Evolutionary conservation across 2,329 filamentous ascomycete genomes (phyloP).

Genomic region (Hypoxylon sp.): DNA sequence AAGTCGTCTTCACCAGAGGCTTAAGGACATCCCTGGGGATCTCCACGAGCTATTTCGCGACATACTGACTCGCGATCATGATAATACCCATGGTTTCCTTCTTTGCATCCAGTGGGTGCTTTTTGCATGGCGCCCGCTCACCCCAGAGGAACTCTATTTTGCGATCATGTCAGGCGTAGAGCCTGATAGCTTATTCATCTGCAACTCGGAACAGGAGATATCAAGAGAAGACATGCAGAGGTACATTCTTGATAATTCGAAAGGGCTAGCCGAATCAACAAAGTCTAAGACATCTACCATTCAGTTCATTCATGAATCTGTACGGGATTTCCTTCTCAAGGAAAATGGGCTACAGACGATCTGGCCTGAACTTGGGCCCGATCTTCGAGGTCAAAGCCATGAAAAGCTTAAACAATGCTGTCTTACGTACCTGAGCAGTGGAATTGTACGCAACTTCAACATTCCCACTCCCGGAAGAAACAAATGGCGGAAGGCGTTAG

Average conservation of each 20-base stretch:
- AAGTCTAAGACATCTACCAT: conserved; percentile 53
- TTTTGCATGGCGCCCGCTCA: conserved; percentile 62
- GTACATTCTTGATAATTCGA: conserved; percentile 62
- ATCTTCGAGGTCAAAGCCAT: conserved; percentile 53
- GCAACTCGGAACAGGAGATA: conserved; percentile 19
- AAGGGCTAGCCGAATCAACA: conserved; percentile 65
- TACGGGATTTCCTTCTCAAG: conserved; percentile 63
- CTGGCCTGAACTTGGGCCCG: conserved; percentile 53
- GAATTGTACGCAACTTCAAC: background rate
- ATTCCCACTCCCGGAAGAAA: too few relatives aligned
- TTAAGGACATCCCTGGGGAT: conserved; percentile 49
- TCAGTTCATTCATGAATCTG: conserved; percentile 70
- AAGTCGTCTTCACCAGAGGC: conserved; percentile 46
- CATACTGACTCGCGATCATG: conserved; percentile 64
- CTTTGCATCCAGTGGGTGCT: conserved; percentile 69
- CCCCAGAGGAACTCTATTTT: conserved; percentile 62
- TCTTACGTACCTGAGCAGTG: background rate
- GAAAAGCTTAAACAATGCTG: conserved; percentile 58
- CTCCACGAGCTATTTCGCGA: conserved; percentile 43
- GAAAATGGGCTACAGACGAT: conserved; percentile 51
- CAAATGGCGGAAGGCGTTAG: too few relatives aligned
- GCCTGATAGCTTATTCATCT: conserved; percentile 40
- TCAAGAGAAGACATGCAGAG: conserved; percentile 51
- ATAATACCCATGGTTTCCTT: conserved; percentile 59
- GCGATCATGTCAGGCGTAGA: conserved; percentile 55